Evolutionary conservation across 306 rosid genomes (phyloP).

Genomic region (Vigna angularis): DNA sequence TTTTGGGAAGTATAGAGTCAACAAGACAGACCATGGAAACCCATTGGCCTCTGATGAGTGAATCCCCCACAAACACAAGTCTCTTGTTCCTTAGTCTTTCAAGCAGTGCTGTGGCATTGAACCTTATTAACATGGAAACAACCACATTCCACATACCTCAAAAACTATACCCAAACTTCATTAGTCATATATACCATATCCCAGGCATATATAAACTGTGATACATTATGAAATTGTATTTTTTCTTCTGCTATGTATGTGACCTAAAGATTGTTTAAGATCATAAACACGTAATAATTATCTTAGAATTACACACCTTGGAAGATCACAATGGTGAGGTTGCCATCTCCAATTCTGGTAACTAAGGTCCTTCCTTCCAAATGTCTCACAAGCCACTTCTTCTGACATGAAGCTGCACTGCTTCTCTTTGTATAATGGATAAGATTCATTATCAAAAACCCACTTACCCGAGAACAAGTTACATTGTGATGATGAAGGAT

Average conservation of each 20-base stretch:
- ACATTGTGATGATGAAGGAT: slow-evolving; percentile 49
- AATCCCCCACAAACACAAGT: slow-evolving; percentile 89
- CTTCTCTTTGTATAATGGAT: slow-evolving; percentile 74
- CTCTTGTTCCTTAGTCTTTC: slow-evolving; percentile 88
- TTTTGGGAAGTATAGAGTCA: slow-evolving; percentile 52
- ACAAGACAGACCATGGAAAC: slow-evolving; percentile 89
- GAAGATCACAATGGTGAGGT: slow-evolving; percentile 75
- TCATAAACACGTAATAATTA: too few species aligned
- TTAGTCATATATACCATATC: slow-evolving; percentile 15
- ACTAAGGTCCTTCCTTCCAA: slow-evolving; percentile 74
- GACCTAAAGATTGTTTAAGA: too few species aligned
- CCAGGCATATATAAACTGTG: neutral
- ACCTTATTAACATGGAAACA: slow-evolving; percentile 77
- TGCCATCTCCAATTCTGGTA: slow-evolving; percentile 85
- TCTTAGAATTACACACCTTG: slow-evolving; percentile 45
- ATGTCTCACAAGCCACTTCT: slow-evolving; percentile 87
- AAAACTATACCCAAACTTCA: slow-evolving; percentile 48
- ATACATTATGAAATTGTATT: too few species aligned
- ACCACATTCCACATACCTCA: slow-evolving; percentile 67
- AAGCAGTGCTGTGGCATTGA: slow-evolving; percentile 83
- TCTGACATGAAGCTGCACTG: slow-evolving; percentile 82
- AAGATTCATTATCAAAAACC: slow-evolving; percentile 74
- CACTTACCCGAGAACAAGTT: slow-evolving; percentile 75
- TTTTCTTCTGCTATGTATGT: too few species aligned
- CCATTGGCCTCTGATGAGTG: slow-evolving; percentile 94